Evolutionary conservation across 2,329 filamentous ascomycete species (phyloP).

Genomic region (Dothideomycetes sp.): DNA sequence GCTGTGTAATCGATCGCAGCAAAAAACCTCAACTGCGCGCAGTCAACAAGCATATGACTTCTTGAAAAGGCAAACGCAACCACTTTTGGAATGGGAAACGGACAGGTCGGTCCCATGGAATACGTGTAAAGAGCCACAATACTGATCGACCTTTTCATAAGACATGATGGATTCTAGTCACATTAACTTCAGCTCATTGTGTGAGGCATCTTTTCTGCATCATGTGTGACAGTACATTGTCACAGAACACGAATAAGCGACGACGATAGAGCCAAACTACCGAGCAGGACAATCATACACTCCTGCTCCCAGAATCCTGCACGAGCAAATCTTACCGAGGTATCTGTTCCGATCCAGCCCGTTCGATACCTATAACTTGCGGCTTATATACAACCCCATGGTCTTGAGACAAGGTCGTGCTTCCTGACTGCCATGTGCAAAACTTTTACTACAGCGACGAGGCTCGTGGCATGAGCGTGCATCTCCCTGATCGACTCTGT

Average conservation of each 20-base stretch:
- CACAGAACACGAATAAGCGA: background rate
- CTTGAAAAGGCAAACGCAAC: background rate
- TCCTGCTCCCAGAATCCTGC: background rate
- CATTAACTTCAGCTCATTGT: too few relatives aligned
- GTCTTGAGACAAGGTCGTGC: conserved; percentile 7
- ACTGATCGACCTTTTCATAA: background rate
- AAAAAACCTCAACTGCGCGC: conserved; percentile 1
- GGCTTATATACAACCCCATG: background rate
- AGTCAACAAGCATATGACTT: conserved; percentile 2
- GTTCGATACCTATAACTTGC: too few relatives aligned
- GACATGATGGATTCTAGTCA: too few relatives aligned
- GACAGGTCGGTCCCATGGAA: background rate
- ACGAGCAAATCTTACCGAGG: background rate
- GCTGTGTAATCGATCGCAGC: too few relatives aligned
- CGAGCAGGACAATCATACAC: background rate
- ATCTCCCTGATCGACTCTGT: conserved; percentile 2
- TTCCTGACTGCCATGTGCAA: background rate
- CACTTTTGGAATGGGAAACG: conserved; percentile 4
- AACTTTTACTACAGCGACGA: background rate
- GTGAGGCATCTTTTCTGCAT: background rate
- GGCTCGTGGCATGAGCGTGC: conserved; percentile 6
- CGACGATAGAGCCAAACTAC: background rate
- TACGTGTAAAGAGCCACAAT: background rate
- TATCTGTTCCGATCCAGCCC: background rate
- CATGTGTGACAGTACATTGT: background rate